phyloP scores from a whole-genome alignment of 73 alveolate species.

The Uronychia setigera region DNA sequence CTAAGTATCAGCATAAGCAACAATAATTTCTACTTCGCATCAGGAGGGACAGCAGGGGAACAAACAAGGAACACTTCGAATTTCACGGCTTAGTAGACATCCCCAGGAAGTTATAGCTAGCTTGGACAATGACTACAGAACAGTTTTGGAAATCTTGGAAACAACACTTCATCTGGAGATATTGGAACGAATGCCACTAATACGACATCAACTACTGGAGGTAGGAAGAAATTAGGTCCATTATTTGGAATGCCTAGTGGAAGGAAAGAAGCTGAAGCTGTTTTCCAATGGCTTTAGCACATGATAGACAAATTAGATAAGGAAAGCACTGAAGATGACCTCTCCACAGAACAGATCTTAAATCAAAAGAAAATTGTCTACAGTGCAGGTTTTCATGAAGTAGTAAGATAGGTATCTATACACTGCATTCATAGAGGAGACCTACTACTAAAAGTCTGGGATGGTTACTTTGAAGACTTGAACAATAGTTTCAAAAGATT shows the following conservation, averaged over 20 bases:
- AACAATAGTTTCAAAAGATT: constrained; percentile 15
- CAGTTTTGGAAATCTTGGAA: background rate
- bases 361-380: constrained; percentile 36
- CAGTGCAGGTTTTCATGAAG: constrained; percentile 56
- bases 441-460: constrained; percentile 50
- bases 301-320: background rate
- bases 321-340: background rate
- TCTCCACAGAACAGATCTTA: background rate
- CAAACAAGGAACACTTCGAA: no score
- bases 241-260: background rate
- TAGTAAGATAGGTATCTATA: constrained; percentile 48
- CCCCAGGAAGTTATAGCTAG: no score
- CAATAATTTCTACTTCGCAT: background rate
- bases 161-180: background rate
- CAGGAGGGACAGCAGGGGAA: no score
- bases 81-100: no score
- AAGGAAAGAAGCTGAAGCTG: constrained; percentile 2
- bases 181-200: background rate
- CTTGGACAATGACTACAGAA: no score
- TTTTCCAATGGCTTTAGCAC: background rate
- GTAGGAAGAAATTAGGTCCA: background rate
- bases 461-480: constrained; percentile 19
- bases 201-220: background rate
- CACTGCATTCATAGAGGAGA: constrained; percentile 61
- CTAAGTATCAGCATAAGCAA: background rate